Evolutionary conservation across 176 grass and related monocot genomes (phyloP), one percentile per base, ranked within the genome.

Genomic region (Puya raimondii): DNA sequence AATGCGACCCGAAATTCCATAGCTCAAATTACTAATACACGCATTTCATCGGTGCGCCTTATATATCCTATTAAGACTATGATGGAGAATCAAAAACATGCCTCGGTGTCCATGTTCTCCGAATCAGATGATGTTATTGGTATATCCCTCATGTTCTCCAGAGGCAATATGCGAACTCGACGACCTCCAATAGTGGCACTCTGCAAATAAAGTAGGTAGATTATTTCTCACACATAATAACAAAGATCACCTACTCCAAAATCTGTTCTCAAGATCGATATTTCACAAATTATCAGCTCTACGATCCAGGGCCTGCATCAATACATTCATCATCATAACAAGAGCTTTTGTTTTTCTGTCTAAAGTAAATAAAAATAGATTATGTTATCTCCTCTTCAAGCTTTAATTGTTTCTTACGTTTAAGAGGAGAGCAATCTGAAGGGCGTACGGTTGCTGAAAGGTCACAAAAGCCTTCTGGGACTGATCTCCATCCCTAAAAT

Each of bases 371-470:
- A 42, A 42, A 42, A 51, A 21, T 69, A 51, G 66, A 68, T 68
- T 10, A 48, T 42, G 33, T 42, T 42, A 7, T 7, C 33, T n/a
- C 9, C 14, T 20, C 14, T 25, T 29, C 0, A 47, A 17, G 8
- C 10, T 18, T 11, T 47, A 11, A 8, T 27, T 53, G 12, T 47
- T 66, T 25, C 70, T 72, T 77, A 84, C 82, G 26, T 79, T 74
- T 12, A 84, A 64, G 47, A 79, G 65, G 75, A 70, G 76, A 23
- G 76, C 82, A 48, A 48, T 78, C 64, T 74, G 22, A 74, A 78
- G 63, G 9, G 81, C 75, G 9, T 64, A 83, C 16, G 82, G 82
- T 64, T 84, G 82, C 64, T 20, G 23, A 75, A 84, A 84, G 2
- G 70, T 71, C 25, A 79, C 82, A 26, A 11, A 1, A 50, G 76